These are phyloP conservation scores for Boletellus sp. DNA, from an alignment of 768 basidiomycete genomes.

Conservation along the genomic window DNA sequence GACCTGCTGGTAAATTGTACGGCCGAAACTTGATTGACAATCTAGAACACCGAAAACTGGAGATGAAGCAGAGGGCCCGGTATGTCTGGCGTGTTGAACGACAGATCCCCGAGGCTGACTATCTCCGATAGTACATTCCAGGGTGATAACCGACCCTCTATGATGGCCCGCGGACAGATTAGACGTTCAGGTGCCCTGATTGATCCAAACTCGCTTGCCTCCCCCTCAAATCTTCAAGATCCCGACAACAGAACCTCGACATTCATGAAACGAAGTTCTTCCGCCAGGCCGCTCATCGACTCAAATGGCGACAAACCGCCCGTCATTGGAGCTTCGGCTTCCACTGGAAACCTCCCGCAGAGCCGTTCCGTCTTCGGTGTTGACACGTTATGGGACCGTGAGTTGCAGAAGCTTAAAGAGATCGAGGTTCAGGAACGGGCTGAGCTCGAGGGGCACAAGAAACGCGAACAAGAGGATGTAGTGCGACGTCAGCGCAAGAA, in stretches of 20 bases:
- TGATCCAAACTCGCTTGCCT: conserved; percentile 59
- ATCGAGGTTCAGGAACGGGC: conserved; percentile 68
- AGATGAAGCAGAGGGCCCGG: conserved; percentile 83
- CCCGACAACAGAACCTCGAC: conserved; percentile 42
- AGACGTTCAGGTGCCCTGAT: conserved; percentile 66
- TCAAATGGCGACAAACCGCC: conserved; percentile 44
- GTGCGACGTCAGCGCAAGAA: conserved; percentile 33
- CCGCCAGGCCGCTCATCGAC: conserved; percentile 62
- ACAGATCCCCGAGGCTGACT: conserved; percentile 2
- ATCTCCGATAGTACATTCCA: conserved; percentile 63
- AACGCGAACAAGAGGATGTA: conserved; percentile 44
- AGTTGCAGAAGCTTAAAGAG: conserved; percentile 73
- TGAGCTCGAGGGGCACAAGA: conserved; percentile 51
- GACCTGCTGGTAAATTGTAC: conserved; percentile 80
- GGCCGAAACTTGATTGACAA: conserved; percentile 90
- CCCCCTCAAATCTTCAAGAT: conserved; percentile 45
- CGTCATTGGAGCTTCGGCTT: conserved; percentile 30
- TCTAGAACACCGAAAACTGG: conserved; percentile 76
- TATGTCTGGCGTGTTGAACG: conserved; percentile 34
- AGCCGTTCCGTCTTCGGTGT: conserved; percentile 88
- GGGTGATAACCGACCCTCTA: conserved; percentile 85
- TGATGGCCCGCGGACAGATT: conserved; percentile 74
- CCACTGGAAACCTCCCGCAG: conserved; percentile 34
- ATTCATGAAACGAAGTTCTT: conserved; percentile 49
- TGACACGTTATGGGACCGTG: conserved; percentile 89